Percentiles rank a stretch among this genome's conserved stretches.
phyloP scores from a whole-genome alignment of 106 monocot species.

The Acorus gramineus region DNA sequence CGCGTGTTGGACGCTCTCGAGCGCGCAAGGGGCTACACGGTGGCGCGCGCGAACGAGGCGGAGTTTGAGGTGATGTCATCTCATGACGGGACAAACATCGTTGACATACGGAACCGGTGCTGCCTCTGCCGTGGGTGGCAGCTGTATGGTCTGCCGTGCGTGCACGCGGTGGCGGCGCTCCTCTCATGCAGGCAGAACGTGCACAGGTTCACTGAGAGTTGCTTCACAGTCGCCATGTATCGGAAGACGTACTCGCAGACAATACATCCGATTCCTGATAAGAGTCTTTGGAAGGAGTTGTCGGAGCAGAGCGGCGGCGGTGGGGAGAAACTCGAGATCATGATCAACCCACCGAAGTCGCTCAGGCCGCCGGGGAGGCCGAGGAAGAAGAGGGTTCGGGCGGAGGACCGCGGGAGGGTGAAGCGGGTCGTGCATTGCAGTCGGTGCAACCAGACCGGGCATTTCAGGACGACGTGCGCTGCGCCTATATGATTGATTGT shows the following conservation, averaged over 20 bases:
- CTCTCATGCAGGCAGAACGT: constrained; percentile 85
- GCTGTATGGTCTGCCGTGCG: constrained; percentile 88
- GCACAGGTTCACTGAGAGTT: constrained; percentile 84
- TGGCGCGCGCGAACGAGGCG: constrained; percentile 75
- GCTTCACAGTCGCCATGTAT: constrained; percentile 82
- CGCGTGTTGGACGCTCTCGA: constrained; percentile 66
- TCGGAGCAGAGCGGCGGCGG: constrained; percentile 19
- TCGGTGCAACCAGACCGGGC: constrained; percentile 93
- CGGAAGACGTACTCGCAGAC: constrained; percentile 90
- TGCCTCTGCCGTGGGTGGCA: constrained; percentile 92
- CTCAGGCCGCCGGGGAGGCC: constrained; percentile 75
- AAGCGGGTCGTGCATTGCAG: constrained; percentile 93
- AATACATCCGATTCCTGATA: constrained; percentile 93
- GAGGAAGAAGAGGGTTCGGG: constrained; percentile 78
- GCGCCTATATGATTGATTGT: constrained; percentile 55
- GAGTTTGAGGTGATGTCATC: constrained; percentile 80
- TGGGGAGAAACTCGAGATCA: constrained; percentile 13
- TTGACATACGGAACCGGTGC: constrained; percentile 85
- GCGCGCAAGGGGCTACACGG: constrained; percentile 53
- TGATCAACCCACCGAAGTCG: constrained; percentile 80
- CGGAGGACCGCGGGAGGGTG: constrained; percentile 72
- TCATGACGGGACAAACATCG: constrained; percentile 72
- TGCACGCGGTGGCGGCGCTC: constrained; percentile 82
- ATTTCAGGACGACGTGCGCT: constrained; percentile 93
- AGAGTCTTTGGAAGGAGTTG: constrained; percentile 70